phyloP scores from a whole-genome alignment of 2,329 filamentous ascomycete species.

The Alternaria rosae region DNA sequence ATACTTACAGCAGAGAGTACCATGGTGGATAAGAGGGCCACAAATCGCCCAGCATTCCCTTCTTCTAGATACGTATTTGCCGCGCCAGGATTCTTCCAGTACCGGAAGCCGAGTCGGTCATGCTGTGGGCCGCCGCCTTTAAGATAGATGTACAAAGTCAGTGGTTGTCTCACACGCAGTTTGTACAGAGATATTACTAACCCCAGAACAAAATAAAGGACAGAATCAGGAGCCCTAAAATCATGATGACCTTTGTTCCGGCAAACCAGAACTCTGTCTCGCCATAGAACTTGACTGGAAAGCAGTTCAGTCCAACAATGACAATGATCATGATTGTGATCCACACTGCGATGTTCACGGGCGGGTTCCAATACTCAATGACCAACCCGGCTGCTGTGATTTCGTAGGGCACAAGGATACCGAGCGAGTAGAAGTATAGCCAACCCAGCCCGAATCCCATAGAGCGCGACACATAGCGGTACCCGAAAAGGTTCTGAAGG shows the following conservation, averaged over 20 bases:
- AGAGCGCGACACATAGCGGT: slow-evolving; percentile 66
- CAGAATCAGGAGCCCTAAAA: slow-evolving; percentile 58
- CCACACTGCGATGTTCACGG: slow-evolving; percentile 45
- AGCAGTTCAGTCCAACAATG: slow-evolving; percentile 45
- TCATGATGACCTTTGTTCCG: slow-evolving; percentile 43
- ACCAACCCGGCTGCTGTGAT: slow-evolving; percentile 49
- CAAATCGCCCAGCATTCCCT: slow-evolving; percentile 59
- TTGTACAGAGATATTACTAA: neutral
- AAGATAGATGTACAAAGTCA: neutral
- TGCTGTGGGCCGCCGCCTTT: slow-evolving; percentile 59
- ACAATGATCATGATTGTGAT: slow-evolving; percentile 48
- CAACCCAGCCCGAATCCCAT: slow-evolving; percentile 52
- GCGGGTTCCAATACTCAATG: slow-evolving; percentile 48
- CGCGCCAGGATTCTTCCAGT: slow-evolving; percentile 64
- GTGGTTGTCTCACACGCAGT: neutral
- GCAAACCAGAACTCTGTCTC: slow-evolving; percentile 49
- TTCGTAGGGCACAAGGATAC: slow-evolving; percentile 45
- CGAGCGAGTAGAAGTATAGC: slow-evolving; percentile 42
- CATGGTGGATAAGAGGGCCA: slow-evolving; percentile 60
- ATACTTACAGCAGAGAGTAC: slow-evolving; percentile 60
- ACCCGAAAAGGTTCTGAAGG: slow-evolving; percentile 53
- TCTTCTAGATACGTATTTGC: slow-evolving; percentile 58
- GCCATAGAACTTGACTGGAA: slow-evolving; percentile 49
- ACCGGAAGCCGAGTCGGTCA: slow-evolving; percentile 63
- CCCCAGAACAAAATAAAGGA: slow-evolving; percentile 64